Conservation (phyloP, 225 moss, liverwort and hornwort species). For the Neckera pumila region DNA sequence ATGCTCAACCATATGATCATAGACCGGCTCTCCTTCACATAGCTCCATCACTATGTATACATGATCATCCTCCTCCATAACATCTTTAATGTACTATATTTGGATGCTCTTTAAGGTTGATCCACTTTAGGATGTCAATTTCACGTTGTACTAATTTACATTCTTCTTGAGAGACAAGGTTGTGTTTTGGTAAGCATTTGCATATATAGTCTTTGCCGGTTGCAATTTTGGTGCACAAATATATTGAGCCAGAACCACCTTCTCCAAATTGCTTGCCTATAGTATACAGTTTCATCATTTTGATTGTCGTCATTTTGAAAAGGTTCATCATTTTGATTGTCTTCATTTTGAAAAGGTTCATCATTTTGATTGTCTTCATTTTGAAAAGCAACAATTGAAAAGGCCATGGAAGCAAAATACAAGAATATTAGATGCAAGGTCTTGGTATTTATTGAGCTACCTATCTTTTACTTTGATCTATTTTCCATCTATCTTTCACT, state of each 20-base stretch:
- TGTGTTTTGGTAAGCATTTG: neutral
- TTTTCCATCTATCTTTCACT: neutral
- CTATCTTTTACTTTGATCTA: neutral
- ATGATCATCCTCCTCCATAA: neutral
- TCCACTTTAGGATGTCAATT: neutral
- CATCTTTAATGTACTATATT: neutral
- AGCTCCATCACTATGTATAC: too few species aligned
- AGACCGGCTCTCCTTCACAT: too few species aligned
- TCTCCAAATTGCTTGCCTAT: neutral
- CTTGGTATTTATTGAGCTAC: neutral
- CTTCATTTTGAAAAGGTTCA: too few species aligned
- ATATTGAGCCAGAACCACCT: too few species aligned
- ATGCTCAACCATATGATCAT: too few species aligned
- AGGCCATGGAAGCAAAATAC: neutral
- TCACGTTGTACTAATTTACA: neutral
- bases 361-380: neutral
- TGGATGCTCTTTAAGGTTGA: neutral
- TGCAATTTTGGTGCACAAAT: neutral
- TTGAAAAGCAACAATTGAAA: neutral
- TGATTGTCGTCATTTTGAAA: too few species aligned
- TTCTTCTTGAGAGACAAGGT: neutral
- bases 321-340: too few species aligned
- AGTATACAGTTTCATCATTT: neutral
- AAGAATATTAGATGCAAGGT: neutral
- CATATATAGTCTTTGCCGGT: neutral